Percentiles rank a stretch among this genome's conserved stretches.
These are phyloP conservation scores for Adiantum capillusveneris DNA, from an alignment of 75 land plant species.

Conservation along the genomic window DNA sequence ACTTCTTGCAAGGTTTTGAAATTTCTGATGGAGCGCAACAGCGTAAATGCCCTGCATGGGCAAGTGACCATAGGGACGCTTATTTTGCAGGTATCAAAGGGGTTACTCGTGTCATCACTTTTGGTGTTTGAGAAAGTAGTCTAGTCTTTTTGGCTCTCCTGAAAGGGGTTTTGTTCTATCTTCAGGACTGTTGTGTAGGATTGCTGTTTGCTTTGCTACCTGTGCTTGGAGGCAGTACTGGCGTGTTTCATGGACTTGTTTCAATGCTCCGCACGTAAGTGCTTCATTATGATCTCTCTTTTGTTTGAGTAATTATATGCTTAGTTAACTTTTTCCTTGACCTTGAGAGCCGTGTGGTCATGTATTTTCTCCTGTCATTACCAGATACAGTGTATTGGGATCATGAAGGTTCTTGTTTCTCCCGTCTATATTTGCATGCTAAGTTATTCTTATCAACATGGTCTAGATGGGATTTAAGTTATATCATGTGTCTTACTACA, in stretches of 20 bases:
- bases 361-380: too few relatives aligned
- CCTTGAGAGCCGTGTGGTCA: too few relatives aligned
- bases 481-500: too few relatives aligned
- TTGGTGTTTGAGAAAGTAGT: too few relatives aligned
- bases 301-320: neutral
- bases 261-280: constrained; percentile 78
- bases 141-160: too few relatives aligned
- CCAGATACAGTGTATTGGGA: too few relatives aligned
- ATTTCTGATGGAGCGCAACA: constrained; percentile 69
- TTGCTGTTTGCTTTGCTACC: constrained; percentile 92
- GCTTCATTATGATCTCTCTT: neutral
- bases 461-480: too few relatives aligned
- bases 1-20: constrained; percentile 64
- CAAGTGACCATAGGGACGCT: constrained; percentile 96
- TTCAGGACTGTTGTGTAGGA: constrained; percentile 96
- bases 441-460: too few relatives aligned
- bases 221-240: constrained; percentile 78
- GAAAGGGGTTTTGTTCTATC: constrained; percentile 4
- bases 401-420: too few relatives aligned
- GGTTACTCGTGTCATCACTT: too few relatives aligned
- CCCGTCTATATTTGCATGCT: too few relatives aligned
- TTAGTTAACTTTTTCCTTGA: too few relatives aligned
- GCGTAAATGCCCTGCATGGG: constrained; percentile 67
- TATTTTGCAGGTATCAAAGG: constrained; percentile 69
- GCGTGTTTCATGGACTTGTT: constrained; percentile 64